Percentiles rank a stretch among this genome's conserved stretches.
Conservation (phyloP, 176 grass and related monocot genomes). For the Thalia dealbata region DNA sequence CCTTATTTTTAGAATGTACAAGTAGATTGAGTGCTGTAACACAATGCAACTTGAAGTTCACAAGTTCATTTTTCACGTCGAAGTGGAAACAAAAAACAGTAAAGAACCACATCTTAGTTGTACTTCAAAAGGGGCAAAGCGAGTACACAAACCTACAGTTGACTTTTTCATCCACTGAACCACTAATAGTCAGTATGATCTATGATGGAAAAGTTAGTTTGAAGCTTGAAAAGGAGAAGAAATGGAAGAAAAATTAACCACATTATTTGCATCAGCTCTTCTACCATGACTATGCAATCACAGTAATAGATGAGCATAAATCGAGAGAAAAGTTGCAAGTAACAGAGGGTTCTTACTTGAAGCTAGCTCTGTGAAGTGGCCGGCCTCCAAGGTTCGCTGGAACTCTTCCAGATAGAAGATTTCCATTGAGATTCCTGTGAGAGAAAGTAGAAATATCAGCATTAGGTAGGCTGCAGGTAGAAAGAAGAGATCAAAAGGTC, state of each 20-base stretch:
- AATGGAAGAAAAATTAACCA: background rate
- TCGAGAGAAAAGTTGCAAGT: no score
- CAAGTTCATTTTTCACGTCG: background rate
- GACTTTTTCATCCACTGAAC: background rate
- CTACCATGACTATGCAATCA: background rate
- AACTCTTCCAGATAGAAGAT: slow-evolving; percentile 78
- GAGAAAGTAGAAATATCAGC: slow-evolving; percentile 8
- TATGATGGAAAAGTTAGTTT: background rate
- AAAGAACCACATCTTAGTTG: no score
- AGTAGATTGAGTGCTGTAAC: background rate
- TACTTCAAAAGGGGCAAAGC: no score
- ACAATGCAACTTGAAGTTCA: background rate
- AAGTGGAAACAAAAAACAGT: background rate
- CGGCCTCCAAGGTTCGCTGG: slow-evolving; percentile 82
- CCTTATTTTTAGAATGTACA: background rate
- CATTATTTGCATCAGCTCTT: background rate
- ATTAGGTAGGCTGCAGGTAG: background rate
- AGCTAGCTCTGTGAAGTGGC: slow-evolving; percentile 89
- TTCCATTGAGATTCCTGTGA: slow-evolving; percentile 91
- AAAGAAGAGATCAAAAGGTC: background rate
- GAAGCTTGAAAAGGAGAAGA: background rate
- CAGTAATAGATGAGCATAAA: background rate
- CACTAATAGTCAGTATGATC: background rate
- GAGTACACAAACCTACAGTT: background rate
- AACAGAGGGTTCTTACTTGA: slow-evolving; percentile 47